phyloP scores from a whole-genome alignment of 2,329 filamentous ascomycete species.

The Parafenestella ontariensis region DNA sequence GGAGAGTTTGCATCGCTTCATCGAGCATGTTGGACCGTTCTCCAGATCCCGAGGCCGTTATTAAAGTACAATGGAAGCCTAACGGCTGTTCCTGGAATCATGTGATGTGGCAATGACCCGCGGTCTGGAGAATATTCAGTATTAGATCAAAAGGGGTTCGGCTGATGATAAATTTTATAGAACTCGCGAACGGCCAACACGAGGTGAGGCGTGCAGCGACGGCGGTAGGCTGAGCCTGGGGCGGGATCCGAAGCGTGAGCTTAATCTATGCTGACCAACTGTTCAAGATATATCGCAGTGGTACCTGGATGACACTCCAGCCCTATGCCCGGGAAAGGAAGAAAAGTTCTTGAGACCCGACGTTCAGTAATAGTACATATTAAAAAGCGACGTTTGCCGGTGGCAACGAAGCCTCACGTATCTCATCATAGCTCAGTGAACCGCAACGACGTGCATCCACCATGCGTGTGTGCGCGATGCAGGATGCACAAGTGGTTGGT shows the following conservation, averaged over 20 bases:
- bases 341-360: neutral
- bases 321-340: neutral
- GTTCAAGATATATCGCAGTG: neutral
- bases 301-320: neutral
- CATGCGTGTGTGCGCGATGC: neutral
- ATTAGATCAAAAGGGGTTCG: neutral
- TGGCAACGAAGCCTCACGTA: neutral
- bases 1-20: conserved; percentile 11
- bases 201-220: neutral
- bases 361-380: neutral
- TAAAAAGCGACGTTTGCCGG: neutral
- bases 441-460: neutral
- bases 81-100: neutral
- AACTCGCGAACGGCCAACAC: neutral
- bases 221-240: neutral
- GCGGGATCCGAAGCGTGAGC: neutral
- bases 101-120: neutral
- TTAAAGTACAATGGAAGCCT: neutral
- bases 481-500: neutral
- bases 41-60: neutral
- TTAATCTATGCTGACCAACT: neutral
- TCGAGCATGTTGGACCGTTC: conserved; percentile 9
- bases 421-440: neutral
- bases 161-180: neutral
- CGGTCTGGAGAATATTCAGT: neutral